Evolutionary conservation across 352 stramenopile species (phyloP).

Genomic region (Thalassiosira hispida): DNA sequence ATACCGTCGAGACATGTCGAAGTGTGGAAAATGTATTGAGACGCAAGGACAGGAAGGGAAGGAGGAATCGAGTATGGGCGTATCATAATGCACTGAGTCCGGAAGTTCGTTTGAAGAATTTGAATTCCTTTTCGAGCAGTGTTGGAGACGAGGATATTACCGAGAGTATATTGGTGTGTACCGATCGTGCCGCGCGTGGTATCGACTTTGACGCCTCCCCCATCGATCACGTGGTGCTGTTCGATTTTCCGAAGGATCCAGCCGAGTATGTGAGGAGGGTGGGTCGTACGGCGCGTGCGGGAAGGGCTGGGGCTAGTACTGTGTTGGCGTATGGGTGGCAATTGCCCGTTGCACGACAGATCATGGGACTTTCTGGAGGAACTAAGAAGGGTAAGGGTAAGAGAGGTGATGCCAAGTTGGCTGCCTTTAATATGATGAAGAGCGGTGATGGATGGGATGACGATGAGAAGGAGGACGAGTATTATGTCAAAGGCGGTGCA

Average conservation of each 20-base stretch:
- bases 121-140: conserved; percentile 66
- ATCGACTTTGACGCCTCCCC: conserved; percentile 86
- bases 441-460: conserved; percentile 42
- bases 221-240: conserved; percentile 86
- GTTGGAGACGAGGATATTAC: conserved; percentile 40
- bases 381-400: conserved; percentile 25
- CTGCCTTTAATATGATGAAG: conserved; percentile 52
- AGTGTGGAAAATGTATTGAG: conserved; percentile 87
- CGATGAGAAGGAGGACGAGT: conserved; percentile 30
- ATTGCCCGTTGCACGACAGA: conserved; percentile 76
- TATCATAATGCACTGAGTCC: conserved; percentile 87
- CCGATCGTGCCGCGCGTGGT: conserved; percentile 86
- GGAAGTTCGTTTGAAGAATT: conserved; percentile 65
- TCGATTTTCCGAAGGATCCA: conserved; percentile 88
- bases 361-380: conserved; percentile 55
- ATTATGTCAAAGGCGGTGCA: conserved; percentile 39
- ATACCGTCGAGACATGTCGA: conserved; percentile 87
- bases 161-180: conserved; percentile 81
- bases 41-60: conserved; percentile 74
- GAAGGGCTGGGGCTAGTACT: conserved; percentile 78
- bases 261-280: conserved; percentile 87
- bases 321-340: conserved; percentile 87
- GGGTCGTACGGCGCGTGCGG: conserved; percentile 84
- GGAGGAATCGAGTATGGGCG: conserved; percentile 72
- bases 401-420: conserved; percentile 26